Base-by-base conservation (phyloP, 139 green algal genomes). In the Tetradesmus obliquus region DNA sequence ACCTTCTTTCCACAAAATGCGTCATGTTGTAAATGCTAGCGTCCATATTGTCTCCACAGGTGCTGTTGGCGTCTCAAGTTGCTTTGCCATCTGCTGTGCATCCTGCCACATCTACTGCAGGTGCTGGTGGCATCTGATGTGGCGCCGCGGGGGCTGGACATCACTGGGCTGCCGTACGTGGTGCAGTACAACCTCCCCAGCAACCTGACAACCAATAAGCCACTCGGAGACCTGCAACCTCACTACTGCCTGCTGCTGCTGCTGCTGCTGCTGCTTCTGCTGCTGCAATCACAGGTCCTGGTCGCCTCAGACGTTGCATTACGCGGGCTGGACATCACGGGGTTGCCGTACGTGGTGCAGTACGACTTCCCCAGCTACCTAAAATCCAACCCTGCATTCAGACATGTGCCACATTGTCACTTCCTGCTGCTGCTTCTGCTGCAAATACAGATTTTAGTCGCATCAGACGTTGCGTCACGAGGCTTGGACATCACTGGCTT, bases 161-260 rank as follows among this genome's bases (percentile, higher is more conserved):
- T 99, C 90, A 88, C 90, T 9, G 80, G 62, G 20, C 94, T 99
- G 91, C 95, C 96, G n/a, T 97, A 97, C 88, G 94, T 98, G 0
- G 95, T 99, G 57, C 98, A 98, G 94, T 99, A 98, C 84, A 97
- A 99, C 90, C 98, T 98, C 92, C 97, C 98, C 20, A 53, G 79
- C 57, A 95, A 89, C 54, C 89, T 99, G n/a, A 97, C 99, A 66
- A 13, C 57, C 57, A 66, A 81, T 93, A 95, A 7, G 99, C 99
- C 94, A 95, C 99, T n/a, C 57, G 8, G 7, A 66, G 7, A 66
- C 8, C 6, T 9, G 8, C 57, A 45, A 45, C 32, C 32, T 45
- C 32, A 45, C 32, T 45, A 45, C 32, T 45, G 32, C 32, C 32
- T 45, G 32, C 32, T 45, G 32, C 10, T 72, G 60, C 12, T 13